phyloP scores from a whole-genome alignment of 495 filamentous ascomycete species.

The Hypoxylon rickii region DNA sequence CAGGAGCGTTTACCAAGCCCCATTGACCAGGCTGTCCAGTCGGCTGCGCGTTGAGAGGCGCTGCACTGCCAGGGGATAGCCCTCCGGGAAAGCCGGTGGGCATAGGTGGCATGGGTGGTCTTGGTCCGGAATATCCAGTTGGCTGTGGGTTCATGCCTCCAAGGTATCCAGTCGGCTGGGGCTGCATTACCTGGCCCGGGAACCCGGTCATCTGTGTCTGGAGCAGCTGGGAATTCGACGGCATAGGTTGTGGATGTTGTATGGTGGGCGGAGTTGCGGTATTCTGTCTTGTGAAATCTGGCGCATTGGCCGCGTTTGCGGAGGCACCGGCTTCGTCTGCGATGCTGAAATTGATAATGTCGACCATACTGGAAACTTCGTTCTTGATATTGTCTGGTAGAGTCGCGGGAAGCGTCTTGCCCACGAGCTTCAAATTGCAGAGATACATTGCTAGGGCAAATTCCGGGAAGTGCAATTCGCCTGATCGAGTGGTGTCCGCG shows the following conservation, averaged over 20 bases:
- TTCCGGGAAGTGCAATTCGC: constrained; percentile 95
- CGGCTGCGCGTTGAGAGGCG: constrained; percentile 86
- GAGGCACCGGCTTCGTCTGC: constrained; percentile 70
- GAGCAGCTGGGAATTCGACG: constrained; percentile 76
- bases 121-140: constrained; percentile 70
- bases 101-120: constrained; percentile 94
- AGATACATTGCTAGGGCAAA: constrained; percentile 99
- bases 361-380: constrained; percentile 99
- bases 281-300: constrained; percentile 75
- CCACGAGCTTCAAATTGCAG: constrained; percentile 89
- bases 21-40: constrained; percentile 96
- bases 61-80: constrained; percentile 66
- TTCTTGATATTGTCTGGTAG: constrained; percentile 89
- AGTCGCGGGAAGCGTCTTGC: constrained; percentile 72
- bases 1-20: constrained; percentile 94
- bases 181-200: constrained; percentile 58
- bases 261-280: constrained; percentile 71
- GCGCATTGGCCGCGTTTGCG: constrained; percentile 66
- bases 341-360: constrained; percentile 96
- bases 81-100: constrained; percentile 76
- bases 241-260: constrained; percentile 84
- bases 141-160: constrained; percentile 55
- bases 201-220: constrained; percentile 77
- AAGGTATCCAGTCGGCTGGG: constrained; percentile 62
- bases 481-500: constrained; percentile 96